Evolutionary conservation across 495 filamentous ascomycete species (phyloP).

Genomic region (Tuber brumale): DNA sequence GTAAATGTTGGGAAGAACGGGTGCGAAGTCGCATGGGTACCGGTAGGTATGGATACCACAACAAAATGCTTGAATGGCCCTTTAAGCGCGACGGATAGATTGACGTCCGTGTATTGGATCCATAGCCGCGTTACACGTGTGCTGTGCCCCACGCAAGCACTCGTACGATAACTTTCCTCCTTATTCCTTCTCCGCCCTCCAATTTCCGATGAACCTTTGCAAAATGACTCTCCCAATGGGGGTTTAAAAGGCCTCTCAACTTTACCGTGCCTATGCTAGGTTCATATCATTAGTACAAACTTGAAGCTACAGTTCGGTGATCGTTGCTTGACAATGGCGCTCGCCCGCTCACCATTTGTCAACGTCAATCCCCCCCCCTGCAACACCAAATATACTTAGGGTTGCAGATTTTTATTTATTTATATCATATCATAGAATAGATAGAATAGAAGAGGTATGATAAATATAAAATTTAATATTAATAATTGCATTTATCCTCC

Average conservation of each 20-base stretch:
- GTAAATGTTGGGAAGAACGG: neutral
- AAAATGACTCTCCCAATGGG: neutral
- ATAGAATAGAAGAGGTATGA: too few species aligned
- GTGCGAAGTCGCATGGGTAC: neutral
- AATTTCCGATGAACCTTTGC: neutral
- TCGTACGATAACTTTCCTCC: neutral
- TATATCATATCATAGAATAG: too few species aligned
- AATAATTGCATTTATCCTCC: too few species aligned
- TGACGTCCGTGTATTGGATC: neutral
- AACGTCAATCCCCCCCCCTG: too few species aligned
- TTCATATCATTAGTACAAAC: neutral
- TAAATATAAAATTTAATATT: too few species aligned
- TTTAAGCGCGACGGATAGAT: neutral
- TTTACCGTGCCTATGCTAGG: neutral
- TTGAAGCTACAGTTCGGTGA: too few species aligned
- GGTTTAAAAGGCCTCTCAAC: neutral
- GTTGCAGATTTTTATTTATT: too few species aligned
- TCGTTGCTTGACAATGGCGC: too few species aligned
- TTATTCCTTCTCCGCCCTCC: neutral
- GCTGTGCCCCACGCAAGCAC: neutral
- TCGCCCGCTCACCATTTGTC: too few species aligned
- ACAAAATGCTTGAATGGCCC: neutral
- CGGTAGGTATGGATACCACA: neutral
- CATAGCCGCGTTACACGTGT: neutral
- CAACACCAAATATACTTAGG: too few species aligned